These are phyloP conservation scores for Botryotinia narcissicola DNA, from an alignment of 2,329 filamentous ascomycete species.

Conservation along the genomic window DNA sequence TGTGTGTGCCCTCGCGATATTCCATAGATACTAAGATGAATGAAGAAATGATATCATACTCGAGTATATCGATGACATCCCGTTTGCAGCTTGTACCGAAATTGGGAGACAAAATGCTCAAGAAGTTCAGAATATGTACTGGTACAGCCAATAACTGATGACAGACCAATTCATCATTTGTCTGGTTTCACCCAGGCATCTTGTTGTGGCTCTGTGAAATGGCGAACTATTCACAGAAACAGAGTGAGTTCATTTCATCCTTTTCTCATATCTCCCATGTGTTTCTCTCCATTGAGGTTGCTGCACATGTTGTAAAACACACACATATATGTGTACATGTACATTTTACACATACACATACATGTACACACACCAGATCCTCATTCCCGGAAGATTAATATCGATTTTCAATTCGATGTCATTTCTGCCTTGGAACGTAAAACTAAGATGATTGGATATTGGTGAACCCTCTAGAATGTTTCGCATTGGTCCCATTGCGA, in stretches of 20 bases:
- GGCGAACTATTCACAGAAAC: not conserved
- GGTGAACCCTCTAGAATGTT: slow-evolving; percentile 14
- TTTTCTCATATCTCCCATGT: not conserved
- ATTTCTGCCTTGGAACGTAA: slow-evolving; percentile 4
- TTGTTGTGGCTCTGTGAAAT: not conserved
- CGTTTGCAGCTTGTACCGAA: not conserved
- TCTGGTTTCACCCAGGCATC: not conserved
- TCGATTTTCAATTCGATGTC: slow-evolving; percentile 6
- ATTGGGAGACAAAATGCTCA: not conserved
- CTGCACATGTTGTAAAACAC: slow-evolving; percentile 3
- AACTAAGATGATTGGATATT: slow-evolving; percentile 9
- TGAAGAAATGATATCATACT: slow-evolving; percentile 14
- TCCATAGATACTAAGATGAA: not conserved
- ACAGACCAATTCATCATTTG: not conserved
- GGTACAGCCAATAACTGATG: not conserved
- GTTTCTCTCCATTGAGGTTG: not conserved
- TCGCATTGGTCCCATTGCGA: slow-evolving; percentile 5
- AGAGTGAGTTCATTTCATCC: not conserved
- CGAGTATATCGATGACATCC: not conserved
- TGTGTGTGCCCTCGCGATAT: not conserved
- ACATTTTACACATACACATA: not conserved
- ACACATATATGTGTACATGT: not conserved
- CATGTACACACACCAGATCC: not conserved
- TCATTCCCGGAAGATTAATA: slow-evolving; percentile 4
- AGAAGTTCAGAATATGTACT: not conserved